Base-by-base conservation (phyloP, 2,329 filamentous ascomycete genomes). In the Orbilia blumenaviensis region DNA sequence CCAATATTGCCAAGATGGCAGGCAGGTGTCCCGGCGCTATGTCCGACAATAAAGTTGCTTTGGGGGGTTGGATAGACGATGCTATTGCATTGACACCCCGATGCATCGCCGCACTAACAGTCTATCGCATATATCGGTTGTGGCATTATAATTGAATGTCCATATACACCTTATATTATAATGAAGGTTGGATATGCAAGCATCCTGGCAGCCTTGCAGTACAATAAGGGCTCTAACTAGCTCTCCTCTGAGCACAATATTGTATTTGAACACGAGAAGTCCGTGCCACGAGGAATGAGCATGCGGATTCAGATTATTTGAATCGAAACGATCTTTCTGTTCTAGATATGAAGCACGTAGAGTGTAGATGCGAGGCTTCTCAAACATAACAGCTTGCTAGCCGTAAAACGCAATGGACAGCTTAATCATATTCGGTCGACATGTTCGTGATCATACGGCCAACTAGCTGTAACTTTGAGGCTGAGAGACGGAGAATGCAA, bases 171-270 rank as follows among this genome's bases (percentile, higher is more conserved):
- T 56, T 36, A 63, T 18, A 63, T 10, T 44, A n/a, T n/a, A n/a
- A n/a, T 60, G 56, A 63, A 71, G 44, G 56, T 62, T 71, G 23
- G 56, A 63, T 63, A 71, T 63, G 56, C 66, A 56, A 63, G n/a
- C n/a, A 66, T 61, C 14, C 23, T 41, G 46, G 62, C 29, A 46
- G 42, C 44, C 52, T 23, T 56, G 52, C 52, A 56, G 52, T 56
- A 25, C 25, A 36, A 56, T 56, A 25, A n/a, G 52, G 25, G 52
- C 52, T 56, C 52, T 56, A 56, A 56, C 52, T 56, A 14, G 52
- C 52, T 38, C 52, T 48, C 25, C 27, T 16, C 29, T 23, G 29
- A 29, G 29, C 32, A 25, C 10, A 36, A 38, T 56, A 56, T 36
- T 56, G 6, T 25, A 9, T 56, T 56, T 32, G n/a, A 56, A 56